phyloP scores from a whole-genome alignment of 768 basidiomycete species.

The Sarcodon aspratus region DNA sequence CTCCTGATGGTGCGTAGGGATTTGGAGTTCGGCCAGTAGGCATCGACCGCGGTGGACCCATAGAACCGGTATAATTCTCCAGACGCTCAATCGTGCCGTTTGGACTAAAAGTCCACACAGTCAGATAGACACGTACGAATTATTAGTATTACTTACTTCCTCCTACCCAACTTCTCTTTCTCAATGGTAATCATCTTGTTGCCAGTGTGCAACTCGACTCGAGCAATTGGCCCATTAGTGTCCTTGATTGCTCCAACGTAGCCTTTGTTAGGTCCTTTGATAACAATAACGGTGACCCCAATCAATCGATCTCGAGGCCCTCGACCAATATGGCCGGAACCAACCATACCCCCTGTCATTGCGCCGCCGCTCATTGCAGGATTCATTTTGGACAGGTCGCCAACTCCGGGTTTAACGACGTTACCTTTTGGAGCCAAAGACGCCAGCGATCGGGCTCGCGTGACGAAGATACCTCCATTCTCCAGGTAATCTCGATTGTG shows the following conservation, averaged over 20 bases:
- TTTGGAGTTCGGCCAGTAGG: conserved; percentile 69
- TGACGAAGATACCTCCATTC: conserved; percentile 92
- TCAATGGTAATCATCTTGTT: conserved; percentile 86
- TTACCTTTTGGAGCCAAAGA: conserved; percentile 84
- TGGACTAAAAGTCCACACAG: conserved; percentile 25
- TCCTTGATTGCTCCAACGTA: conserved; percentile 91
- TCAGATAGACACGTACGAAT: neutral
- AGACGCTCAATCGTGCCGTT: conserved; percentile 46
- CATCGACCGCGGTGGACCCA: conserved; percentile 34
- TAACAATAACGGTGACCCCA: conserved; percentile 65
- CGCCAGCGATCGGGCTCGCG: conserved; percentile 69
- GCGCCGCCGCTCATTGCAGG: conserved; percentile 55
- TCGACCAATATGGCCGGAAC: conserved; percentile 65
- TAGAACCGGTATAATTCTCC: conserved; percentile 18
- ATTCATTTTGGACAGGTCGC: conserved; percentile 89
- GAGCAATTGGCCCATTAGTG: conserved; percentile 74
- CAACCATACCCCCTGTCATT: conserved; percentile 64
- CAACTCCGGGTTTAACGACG: conserved; percentile 44
- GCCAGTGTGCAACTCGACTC: conserved; percentile 84
- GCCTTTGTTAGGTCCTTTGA: conserved; percentile 86
- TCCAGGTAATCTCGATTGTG: conserved; percentile 86
- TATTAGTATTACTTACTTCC: conserved; percentile 32
- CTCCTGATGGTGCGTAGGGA: conserved; percentile 42
- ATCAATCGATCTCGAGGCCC: conserved; percentile 78
- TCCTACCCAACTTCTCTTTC: conserved; percentile 63